phyloP scores from a whole-genome alignment of 2,329 filamentous ascomycete species.

The Ramularia endophylla region DNA sequence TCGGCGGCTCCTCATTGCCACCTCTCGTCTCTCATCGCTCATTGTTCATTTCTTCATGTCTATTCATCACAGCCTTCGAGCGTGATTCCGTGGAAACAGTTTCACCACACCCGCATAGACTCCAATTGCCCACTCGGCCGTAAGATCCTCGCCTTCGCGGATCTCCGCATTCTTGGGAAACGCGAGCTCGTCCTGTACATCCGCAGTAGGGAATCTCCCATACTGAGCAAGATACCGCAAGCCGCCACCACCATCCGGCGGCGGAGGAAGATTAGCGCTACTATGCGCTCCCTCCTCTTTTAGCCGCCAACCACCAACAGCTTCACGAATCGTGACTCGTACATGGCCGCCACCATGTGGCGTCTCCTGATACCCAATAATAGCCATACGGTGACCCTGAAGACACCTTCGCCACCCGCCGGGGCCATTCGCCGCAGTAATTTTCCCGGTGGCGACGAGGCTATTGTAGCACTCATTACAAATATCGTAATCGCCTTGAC shows the following conservation, averaged over 20 bases:
- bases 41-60: too few relatives aligned
- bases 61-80: constrained; percentile 36
- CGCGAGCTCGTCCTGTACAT: constrained; percentile 65
- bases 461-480: constrained; percentile 72
- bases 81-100: constrained; percentile 75
- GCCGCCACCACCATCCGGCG: constrained; percentile 70
- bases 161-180: constrained; percentile 83
- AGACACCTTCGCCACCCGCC: constrained; percentile 79
- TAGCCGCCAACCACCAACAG: constrained; percentile 71
- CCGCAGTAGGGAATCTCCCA: constrained; percentile 59
- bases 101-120: constrained; percentile 75
- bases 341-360: constrained; percentile 56
- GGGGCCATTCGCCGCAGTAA: constrained; percentile 69
- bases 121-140: constrained; percentile 86
- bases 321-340: constrained; percentile 61
- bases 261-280: constrained; percentile 28
- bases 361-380: constrained; percentile 66
- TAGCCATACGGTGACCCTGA: constrained; percentile 74
- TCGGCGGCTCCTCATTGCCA: constrained; percentile 1
- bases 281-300: constrained; percentile 38
- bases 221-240: constrained; percentile 60
- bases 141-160: constrained; percentile 76
- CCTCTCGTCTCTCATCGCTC: too few relatives aligned
- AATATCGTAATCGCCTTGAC: constrained; percentile 79
- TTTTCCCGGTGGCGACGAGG: constrained; percentile 56